phyloP scores from a whole-genome alignment of 2,329 filamentous ascomycete species.

The Botrytis paeoniae region DNA sequence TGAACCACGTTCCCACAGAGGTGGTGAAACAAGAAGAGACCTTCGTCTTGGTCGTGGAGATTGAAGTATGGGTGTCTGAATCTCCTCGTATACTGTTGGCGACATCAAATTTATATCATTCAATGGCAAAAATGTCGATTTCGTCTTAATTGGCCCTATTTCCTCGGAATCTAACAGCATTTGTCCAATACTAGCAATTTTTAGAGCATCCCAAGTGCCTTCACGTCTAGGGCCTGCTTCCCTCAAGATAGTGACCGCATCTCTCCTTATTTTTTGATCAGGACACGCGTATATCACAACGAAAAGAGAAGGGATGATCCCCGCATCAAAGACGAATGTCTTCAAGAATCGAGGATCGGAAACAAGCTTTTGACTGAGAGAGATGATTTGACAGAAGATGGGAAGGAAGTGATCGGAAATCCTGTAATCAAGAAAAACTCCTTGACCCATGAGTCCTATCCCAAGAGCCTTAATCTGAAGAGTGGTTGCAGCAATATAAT shows the following conservation, averaged over 20 bases:
- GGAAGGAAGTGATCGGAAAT: slow-evolving; percentile 15
- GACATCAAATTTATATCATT: slow-evolving; percentile 15
- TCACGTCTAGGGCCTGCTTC: slow-evolving; percentile 25
- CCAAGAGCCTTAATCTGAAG: slow-evolving; percentile 22
- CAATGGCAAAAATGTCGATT: background rate
- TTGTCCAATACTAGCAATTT: slow-evolving; percentile 23
- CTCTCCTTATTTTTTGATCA: slow-evolving; percentile 21
- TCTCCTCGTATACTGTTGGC: slow-evolving; percentile 11
- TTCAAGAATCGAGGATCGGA: slow-evolving; percentile 24
- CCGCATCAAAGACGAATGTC: slow-evolving; percentile 30
- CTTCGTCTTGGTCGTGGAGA: slow-evolving; percentile 14
- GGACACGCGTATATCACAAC: slow-evolving; percentile 25
- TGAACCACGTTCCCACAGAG: slow-evolving; percentile 11
- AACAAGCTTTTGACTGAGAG: slow-evolving; percentile 20
- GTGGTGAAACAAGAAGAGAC: slow-evolving; percentile 18
- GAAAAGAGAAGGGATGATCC: slow-evolving; percentile 28
- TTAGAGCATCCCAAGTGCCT: slow-evolving; percentile 27
- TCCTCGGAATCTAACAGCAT: slow-evolving; percentile 18
- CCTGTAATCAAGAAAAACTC: slow-evolving; percentile 15
- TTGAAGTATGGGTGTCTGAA: slow-evolving; percentile 7
- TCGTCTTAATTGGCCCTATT: slow-evolving; percentile 9
- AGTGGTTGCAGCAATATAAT: slow-evolving; percentile 26
- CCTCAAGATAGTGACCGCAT: slow-evolving; percentile 27
- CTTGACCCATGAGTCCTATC: slow-evolving; percentile 22
- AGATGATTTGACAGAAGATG: slow-evolving; percentile 24